Evolutionary conservation across 192 early-diverging fungal species (phyloP), one percentile per base, ranked within the genome.

Genomic region (Rhizoclosmatium sp.): DNA sequence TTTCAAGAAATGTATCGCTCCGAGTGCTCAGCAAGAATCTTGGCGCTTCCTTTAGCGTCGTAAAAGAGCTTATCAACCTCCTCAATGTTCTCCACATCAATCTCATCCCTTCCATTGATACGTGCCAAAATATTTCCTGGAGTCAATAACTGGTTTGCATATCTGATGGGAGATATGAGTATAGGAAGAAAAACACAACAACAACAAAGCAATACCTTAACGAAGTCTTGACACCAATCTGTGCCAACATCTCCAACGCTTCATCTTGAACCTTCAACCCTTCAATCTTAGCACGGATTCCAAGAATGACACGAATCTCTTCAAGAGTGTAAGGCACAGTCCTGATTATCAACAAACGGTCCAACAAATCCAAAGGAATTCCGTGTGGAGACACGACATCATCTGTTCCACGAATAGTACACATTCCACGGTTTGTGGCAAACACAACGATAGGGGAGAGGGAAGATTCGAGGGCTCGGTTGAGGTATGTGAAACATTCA

Each of bases 401-500:
- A 21, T 89, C 85, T 21, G 88, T 84, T 31, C 88, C 88, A 7
- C 92, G 81, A 71, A 93, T 91, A 21, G 93, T 91, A 82, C 94
- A 97, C 85, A 96, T 93, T 59, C 97, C 97, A 68, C 97, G 92
- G 85, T 99, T 99, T 39, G 97, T 97, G 3, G 98, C 98, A 85
- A 99, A 93, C 61, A 99, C 93, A 14, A 99, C 98, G 81, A 99
- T 97, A 23, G 98, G 98, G 9, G 95, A 94, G 45, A 99, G 89
- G 46, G 94, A 90, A 1, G 95, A 97, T 84, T 99, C 98, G 39
- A 99, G 88, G 41, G 98, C 98, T 49, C 97, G 95, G 88, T 98
- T 99, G 70, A 99, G 88, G 80, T 98, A 99, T 2, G 98, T 98
- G 81, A 99, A 99, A 87, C 97, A 99, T 83, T 99, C 98, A 80